Percentiles rank a stretch among this genome's conserved stretches.
These are phyloP conservation scores for Acacia pycnantha DNA, from an alignment of 331 rosid genomes.

Conservation along the genomic window DNA sequence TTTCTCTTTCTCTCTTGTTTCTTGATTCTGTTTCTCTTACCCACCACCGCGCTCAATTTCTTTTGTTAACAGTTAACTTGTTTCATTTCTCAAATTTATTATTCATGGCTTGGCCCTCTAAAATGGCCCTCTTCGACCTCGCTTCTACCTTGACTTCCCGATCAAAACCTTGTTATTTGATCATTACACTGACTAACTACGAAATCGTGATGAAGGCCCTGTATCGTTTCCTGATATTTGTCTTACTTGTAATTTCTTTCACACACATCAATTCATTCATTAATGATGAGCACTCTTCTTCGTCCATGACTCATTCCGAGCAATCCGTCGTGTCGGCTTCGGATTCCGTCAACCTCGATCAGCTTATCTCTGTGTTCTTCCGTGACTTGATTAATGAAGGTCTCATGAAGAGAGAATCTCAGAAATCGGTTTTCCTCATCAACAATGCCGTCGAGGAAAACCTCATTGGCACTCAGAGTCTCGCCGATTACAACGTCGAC, in stretches of 20 bases:
- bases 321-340: background rate
- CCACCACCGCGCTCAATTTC: background rate
- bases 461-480: background rate
- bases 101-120: background rate
- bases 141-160: conserved; percentile 25
- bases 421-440: conserved; percentile 31
- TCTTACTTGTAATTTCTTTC: conserved; percentile 34
- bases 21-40: background rate
- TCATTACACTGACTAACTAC: conserved; percentile 34
- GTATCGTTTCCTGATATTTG: conserved; percentile 27
- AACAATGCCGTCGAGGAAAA: background rate
- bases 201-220: conserved; percentile 35
- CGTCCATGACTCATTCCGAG: background rate
- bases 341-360: conserved; percentile 17
- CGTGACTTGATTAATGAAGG: conserved; percentile 54
- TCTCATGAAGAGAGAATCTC: conserved; percentile 25
- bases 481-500: conserved; percentile 37
- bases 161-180: conserved; percentile 35
- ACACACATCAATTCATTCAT: conserved; percentile 32
- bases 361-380: conserved; percentile 28
- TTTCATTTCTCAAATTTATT: background rate
- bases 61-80: background rate
- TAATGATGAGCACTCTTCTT: background rate
- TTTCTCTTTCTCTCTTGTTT: background rate
- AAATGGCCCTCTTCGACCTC: conserved; percentile 36